Evolutionary conservation across 139 green algal genomes (phyloP), one percentile per base, ranked within the genome.

Genomic region (Picochlorum sp.): DNA sequence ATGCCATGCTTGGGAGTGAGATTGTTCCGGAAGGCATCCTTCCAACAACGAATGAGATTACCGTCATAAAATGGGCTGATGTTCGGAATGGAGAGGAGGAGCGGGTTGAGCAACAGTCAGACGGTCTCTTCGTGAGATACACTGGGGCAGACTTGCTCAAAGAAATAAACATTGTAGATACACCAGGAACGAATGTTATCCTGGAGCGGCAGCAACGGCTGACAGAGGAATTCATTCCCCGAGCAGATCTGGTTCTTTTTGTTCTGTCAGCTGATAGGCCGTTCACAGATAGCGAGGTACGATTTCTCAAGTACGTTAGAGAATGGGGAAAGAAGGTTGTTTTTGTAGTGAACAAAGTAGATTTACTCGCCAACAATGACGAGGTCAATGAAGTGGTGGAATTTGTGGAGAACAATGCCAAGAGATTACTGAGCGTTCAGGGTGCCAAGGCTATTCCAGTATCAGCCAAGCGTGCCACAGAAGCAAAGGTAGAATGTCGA

Each of bases 1-100:
- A 96, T 49, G 90, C 91, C 9, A 76, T 98, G 50, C 82, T 96
- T 49, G 91, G 89, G 7, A 57, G 56, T 30, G 61, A 77, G 34
- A 92, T 90, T 64, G 75, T 99, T 23, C 80, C 82, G 0, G 86
- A 96, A 55, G 94, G 94, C 50, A 90, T 97, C 51, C 77, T 99
- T 68, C 94, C 94, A 37, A 99, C 94, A 62, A 99, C 94, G 44
- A 99, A 99, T 68, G 94, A 99, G 71, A 97, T 99, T 68, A 89
- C 72, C 14, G 76, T 97, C n/a, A 76, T 99, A 41, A 86, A 84
- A 64, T 90, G 38, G 49, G 65, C 63, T 28, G 78, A 83, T 49
- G n/a, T 52, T 41, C 8, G 34, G 2, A 24, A 51, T 2, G 68
- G 68, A 16, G 15, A 16, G 10, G n/a, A 65, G 11, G 38, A 69